Evolutionary conservation across 169 alveolate genomes (phyloP).

Genomic region (Plasmodium blacklocki): DNA sequence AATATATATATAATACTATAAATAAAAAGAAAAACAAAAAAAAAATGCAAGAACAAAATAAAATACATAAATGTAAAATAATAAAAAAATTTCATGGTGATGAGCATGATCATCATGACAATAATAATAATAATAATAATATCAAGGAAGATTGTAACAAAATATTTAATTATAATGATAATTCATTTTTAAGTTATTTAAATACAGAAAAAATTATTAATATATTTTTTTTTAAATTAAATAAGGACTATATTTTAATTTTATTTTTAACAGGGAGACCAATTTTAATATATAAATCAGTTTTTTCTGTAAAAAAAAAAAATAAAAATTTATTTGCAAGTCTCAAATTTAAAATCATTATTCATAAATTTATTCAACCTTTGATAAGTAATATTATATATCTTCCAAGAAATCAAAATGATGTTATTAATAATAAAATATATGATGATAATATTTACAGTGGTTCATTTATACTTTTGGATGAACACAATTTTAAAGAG

Average conservation of each 20-base stretch:
- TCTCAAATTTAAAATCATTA: slow-evolving; percentile 28
- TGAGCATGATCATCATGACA: too few species aligned
- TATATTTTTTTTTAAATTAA: slow-evolving; percentile 31
- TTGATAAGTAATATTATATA: slow-evolving; percentile 20
- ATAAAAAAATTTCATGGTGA: too few species aligned
- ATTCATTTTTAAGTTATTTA: background rate
- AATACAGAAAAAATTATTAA: slow-evolving; percentile 35
- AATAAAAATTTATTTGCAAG: background rate
- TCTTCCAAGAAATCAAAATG: background rate
- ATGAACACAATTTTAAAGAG: background rate
- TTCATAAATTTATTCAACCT: slow-evolving; percentile 33
- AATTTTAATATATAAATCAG: slow-evolving; percentile 35
- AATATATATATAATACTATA: slow-evolving; percentile 17
- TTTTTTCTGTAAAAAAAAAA: background rate
- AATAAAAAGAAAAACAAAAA: background rate
- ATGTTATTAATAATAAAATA: background rate
- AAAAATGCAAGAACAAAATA: background rate
- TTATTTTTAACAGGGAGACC: slow-evolving; percentile 66
- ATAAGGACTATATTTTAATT: slow-evolving; percentile 28
- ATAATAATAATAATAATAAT: too few species aligned
- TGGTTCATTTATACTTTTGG: slow-evolving; percentile 20
- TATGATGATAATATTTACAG: background rate
- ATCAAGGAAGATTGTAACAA: background rate
- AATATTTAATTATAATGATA: background rate
- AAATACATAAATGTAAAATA: background rate